Percentiles rank a stretch among this genome's conserved stretches.
Evolutionary conservation across 2,329 filamentous ascomycete species (phyloP).

Genomic region (Trichothecium roseum): DNA sequence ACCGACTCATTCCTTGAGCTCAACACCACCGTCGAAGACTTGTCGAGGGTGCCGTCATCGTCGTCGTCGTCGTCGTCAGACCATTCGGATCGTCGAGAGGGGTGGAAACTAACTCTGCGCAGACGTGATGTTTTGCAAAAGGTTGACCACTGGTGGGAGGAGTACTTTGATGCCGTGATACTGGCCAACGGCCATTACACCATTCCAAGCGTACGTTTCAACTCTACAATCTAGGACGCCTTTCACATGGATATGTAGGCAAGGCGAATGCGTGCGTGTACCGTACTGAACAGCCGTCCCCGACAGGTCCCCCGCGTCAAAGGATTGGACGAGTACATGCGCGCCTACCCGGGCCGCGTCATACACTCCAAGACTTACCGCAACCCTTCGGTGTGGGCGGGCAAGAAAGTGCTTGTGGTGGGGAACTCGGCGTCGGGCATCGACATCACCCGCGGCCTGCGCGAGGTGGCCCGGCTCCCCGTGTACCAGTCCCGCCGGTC

Average conservation of each 20-base stretch:
- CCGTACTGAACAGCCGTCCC: too few relatives aligned
- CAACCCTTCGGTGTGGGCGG: conserved; percentile 19
- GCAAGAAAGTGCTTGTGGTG: conserved; percentile 25
- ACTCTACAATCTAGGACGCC: too few relatives aligned
- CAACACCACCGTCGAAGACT: conserved; percentile 41
- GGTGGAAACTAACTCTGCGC: conserved; percentile 38
- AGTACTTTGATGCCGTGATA: conserved; percentile 34
- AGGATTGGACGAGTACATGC: conserved; percentile 28
- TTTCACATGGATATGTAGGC: not conserved
- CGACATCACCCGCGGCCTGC: conserved; percentile 26
- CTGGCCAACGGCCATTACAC: conserved; percentile 34
- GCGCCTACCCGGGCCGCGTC: conserved; percentile 26
- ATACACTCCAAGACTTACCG: conserved; percentile 36
- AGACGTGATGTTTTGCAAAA: conserved; percentile 30
- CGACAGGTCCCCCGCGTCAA: conserved; percentile 36
- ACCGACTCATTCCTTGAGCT: conserved; percentile 34
- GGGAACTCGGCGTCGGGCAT: conserved; percentile 35
- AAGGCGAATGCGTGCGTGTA: not conserved
- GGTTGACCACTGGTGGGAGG: conserved; percentile 43
- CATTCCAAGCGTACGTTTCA: conserved; percentile 29
- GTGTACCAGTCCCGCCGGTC: conserved; percentile 43
- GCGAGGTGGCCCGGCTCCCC: conserved; percentile 24
- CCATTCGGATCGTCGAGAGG: too few relatives aligned
- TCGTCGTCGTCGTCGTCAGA: too few relatives aligned
- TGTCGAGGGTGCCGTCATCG: conserved; percentile 20